Conservation (phyloP, 2,329 filamentous ascomycete genomes). For the Diaporthe ilicicola region DNA sequence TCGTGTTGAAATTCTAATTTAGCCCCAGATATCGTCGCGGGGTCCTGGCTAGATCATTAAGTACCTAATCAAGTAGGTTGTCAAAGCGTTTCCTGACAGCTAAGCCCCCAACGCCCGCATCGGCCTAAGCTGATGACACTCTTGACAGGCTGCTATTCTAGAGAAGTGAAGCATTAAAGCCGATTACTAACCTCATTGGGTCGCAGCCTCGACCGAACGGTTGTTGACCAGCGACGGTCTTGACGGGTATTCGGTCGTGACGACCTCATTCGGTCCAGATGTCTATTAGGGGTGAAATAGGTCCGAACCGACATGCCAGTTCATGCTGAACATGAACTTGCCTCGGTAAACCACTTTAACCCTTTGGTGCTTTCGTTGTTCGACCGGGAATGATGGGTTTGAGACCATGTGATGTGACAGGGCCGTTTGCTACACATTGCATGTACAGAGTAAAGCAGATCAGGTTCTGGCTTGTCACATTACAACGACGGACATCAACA, state of each 20-base stretch:
- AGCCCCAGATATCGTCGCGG: neutral
- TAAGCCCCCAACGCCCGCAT: neutral
- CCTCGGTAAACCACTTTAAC: neutral
- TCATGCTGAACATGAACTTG: neutral
- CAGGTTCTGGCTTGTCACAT: neutral
- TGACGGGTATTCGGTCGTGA: neutral
- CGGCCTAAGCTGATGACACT: neutral
- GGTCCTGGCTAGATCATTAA: neutral
- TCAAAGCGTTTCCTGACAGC: neutral
- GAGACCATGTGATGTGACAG: neutral
- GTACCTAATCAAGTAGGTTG: neutral
- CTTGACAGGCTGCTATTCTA: neutral
- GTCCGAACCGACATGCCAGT: neutral
- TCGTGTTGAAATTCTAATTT: conserved; percentile 9
- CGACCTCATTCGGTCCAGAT: neutral
- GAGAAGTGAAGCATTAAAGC: neutral
- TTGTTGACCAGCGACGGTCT: neutral
- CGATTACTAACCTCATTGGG: neutral
- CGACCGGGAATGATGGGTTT: neutral
- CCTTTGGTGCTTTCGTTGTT: too few species aligned
- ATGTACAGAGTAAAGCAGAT: neutral
- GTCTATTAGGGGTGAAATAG: too few species aligned
- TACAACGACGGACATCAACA: neutral
- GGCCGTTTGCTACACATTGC: too few species aligned
- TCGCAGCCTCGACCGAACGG: neutral